phyloP scores from a whole-genome alignment of 2,329 filamentous ascomycete genomes.

The Trichocomaceae sp. region DNA sequence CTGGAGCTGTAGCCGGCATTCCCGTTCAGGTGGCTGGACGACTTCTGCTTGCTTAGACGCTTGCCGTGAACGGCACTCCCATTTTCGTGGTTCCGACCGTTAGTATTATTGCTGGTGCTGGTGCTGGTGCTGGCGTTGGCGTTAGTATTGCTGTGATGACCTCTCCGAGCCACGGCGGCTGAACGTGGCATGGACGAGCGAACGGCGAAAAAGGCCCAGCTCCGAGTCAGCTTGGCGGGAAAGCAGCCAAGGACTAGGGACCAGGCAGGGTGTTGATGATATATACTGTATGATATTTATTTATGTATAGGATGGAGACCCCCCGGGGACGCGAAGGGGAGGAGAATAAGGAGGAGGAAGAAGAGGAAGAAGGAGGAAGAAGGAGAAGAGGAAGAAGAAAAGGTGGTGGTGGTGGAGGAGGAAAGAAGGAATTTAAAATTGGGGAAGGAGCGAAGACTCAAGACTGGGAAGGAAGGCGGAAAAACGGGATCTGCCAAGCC shows the following conservation, averaged over 20 bases:
- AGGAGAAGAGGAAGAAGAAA: background rate
- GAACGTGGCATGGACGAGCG: slow-evolving; percentile 46
- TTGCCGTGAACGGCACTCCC: slow-evolving; percentile 73
- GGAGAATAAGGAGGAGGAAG: slow-evolving; percentile 11
- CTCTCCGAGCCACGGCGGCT: slow-evolving; percentile 46
- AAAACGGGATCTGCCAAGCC: slow-evolving; percentile 10
- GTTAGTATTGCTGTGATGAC: slow-evolving; percentile 54
- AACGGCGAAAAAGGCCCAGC: slow-evolving; percentile 32
- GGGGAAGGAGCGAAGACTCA: slow-evolving; percentile 17
- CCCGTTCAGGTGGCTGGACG: slow-evolving; percentile 50
- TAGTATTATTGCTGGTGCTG: slow-evolving; percentile 22
- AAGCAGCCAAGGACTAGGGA: slow-evolving; percentile 42
- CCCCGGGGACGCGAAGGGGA: slow-evolving; percentile 9
- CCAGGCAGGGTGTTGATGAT: slow-evolving; percentile 24
- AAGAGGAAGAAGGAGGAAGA: slow-evolving; percentile 1
- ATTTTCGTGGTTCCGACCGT: slow-evolving; percentile 71
- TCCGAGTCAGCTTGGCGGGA: slow-evolving; percentile 44
- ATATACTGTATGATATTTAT: slow-evolving; percentile 5
- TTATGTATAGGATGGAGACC: background rate
- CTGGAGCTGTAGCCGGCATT: slow-evolving; percentile 36
- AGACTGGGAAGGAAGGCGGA: slow-evolving; percentile 12
- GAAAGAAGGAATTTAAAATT: slow-evolving; percentile 6
- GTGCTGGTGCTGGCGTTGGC: background rate
- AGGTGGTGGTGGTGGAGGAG: background rate
- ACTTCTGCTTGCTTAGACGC: slow-evolving; percentile 55